Evolutionary conservation across 2,329 filamentous ascomycete genomes (phyloP).

Genomic region (Fusarium falciforme): DNA sequence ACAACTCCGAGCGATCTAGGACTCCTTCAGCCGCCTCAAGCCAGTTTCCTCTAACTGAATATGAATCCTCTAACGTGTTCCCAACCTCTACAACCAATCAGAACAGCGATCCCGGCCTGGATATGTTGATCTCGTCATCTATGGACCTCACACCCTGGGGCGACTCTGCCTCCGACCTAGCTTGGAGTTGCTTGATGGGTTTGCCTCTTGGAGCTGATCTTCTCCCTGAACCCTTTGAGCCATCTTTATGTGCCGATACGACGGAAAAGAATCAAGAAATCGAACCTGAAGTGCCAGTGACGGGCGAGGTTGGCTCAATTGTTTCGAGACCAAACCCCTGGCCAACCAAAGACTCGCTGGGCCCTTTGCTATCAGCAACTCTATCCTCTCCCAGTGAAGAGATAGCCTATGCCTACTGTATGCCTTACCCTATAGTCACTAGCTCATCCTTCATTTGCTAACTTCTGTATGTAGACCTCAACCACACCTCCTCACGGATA

Average conservation of each 20-base stretch:
- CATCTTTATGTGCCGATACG: background rate
- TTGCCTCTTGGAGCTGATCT: background rate
- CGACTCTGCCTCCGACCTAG: background rate
- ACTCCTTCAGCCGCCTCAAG: background rate
- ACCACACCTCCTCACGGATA: background rate
- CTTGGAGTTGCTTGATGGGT: background rate
- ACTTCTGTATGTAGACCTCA: background rate
- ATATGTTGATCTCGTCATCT: background rate
- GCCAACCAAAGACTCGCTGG: background rate
- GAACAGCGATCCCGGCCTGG: background rate
- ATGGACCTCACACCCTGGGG: background rate
- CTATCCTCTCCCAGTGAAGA: constrained; percentile 1
- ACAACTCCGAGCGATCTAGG: background rate
- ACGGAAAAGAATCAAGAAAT: background rate
- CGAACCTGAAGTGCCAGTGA: background rate
- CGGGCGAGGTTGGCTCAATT: background rate
- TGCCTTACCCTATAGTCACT: background rate
- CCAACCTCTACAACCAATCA: background rate
- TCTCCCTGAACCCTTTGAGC: background rate
- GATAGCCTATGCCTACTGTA: constrained; percentile 11
- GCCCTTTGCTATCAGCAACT: background rate
- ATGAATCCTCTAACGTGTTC: background rate
- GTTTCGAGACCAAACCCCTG: background rate
- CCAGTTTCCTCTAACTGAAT: background rate
- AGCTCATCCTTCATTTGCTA: background rate